phyloP scores from a whole-genome alignment of 768 basidiomycete genomes.

The Suillus bovinus region DNA sequence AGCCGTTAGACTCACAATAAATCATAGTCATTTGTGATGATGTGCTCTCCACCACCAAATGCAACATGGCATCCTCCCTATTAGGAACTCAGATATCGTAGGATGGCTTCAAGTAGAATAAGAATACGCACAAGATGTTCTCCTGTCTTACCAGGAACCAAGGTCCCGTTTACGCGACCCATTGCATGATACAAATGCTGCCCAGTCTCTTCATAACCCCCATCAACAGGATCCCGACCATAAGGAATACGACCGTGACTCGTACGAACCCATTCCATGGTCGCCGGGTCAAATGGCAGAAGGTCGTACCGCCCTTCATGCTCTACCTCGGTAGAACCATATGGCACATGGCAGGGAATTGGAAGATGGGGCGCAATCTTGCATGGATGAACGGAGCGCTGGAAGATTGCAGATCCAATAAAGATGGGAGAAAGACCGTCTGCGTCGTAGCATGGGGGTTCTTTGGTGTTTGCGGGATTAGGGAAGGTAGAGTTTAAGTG shows the following conservation, averaged over 20 bases:
- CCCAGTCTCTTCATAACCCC: conserved; percentile 74
- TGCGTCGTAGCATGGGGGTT: conserved; percentile 54
- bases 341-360: conserved; percentile 56
- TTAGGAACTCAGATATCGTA: not conserved
- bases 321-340: conserved; percentile 57
- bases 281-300: conserved; percentile 61
- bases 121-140: conserved; percentile 58
- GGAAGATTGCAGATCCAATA: conserved; percentile 73
- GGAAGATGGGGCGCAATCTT: conserved; percentile 70
- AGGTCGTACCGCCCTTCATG: conserved; percentile 75
- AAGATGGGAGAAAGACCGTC: conserved; percentile 62
- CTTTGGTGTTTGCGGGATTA: conserved; percentile 39
- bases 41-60: conserved; percentile 39
- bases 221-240: conserved; percentile 62
- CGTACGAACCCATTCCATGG: conserved; percentile 77
- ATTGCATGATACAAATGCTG: conserved; percentile 68
- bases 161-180: conserved; percentile 48
- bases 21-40: conserved; percentile 40
- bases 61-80: conserved; percentile 46
- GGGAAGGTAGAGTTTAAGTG: conserved; percentile 44
- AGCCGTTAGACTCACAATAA: conserved; percentile 38
- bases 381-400: conserved; percentile 74
- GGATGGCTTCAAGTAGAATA: not conserved
- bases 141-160: conserved; percentile 75
- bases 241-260: conserved; percentile 59